Conservation (phyloP, 805 yeast genomes). For the Starmerella etchellsii region DNA sequence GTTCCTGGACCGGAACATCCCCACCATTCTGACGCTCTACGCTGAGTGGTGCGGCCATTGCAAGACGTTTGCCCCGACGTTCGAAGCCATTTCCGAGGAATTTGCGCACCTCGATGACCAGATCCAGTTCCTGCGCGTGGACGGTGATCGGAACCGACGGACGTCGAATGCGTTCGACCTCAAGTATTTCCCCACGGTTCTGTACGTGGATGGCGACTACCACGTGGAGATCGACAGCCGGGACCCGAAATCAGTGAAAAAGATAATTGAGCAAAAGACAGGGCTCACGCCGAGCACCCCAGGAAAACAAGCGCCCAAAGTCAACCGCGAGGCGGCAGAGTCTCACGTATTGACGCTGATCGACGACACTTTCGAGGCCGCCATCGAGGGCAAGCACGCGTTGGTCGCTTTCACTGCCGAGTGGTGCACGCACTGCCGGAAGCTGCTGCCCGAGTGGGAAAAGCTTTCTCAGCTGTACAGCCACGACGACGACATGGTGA, state of each 20-base stretch:
- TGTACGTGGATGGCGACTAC: conserved; percentile 40
- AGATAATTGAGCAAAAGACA: conserved; percentile 34
- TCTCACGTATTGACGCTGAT: conserved; percentile 16
- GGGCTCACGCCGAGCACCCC: conserved; percentile 22
- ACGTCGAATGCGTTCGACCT: conserved; percentile 40
- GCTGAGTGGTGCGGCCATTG: conserved; percentile 94
- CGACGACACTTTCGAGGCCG: conserved; percentile 35
- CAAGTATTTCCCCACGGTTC: conserved; percentile 54
- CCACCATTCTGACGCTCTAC: conserved; percentile 54
- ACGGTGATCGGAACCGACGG: conserved; percentile 46
- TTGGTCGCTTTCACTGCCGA: conserved; percentile 49
- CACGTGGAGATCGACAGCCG: conserved; percentile 44
- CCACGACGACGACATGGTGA: conserved; percentile 29
- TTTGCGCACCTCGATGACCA: conserved; percentile 37
- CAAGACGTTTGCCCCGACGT: conserved; percentile 72
- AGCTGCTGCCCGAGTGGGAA: conserved; percentile 39
- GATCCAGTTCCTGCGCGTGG: conserved; percentile 41
- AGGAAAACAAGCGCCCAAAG: background rate
- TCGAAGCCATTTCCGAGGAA: conserved; percentile 63
- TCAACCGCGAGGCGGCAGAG: conserved; percentile 6
- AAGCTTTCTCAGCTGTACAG: conserved; percentile 38
- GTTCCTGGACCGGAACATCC: conserved; percentile 45
- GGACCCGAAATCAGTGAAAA: conserved; percentile 37
- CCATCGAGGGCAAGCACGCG: conserved; percentile 30
- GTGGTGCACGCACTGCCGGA: conserved; percentile 49